These are phyloP conservation scores for Botrytis sinoallii DNA, from an alignment of 2,329 filamentous ascomycete species.

Conservation along the genomic window DNA sequence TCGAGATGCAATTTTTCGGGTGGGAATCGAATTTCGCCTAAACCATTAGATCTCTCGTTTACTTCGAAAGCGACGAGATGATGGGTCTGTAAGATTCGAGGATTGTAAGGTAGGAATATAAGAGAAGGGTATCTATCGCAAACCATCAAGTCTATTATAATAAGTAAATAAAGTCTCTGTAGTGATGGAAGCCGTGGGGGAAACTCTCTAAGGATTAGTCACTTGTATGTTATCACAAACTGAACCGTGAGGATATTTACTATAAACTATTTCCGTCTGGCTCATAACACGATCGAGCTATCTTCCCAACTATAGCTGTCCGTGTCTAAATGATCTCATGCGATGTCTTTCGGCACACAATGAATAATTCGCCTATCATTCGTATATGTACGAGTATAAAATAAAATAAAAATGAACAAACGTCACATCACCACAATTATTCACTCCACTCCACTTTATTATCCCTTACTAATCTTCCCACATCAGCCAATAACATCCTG, in stretches of 20 bases:
- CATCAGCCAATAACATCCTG: not conserved
- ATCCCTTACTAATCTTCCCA: not conserved
- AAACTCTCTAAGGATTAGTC: not conserved
- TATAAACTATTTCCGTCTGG: rapidly evolving
- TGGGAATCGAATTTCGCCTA: not conserved
- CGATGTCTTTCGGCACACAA: not conserved
- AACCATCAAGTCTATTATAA: not conserved
- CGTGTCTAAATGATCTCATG: not conserved
- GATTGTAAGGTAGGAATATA: not conserved
- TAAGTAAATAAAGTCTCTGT: not conserved
- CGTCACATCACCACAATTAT: not conserved
- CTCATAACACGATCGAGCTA: not conserved
- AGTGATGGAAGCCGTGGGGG: not conserved
- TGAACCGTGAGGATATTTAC: not conserved
- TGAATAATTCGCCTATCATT: not conserved
- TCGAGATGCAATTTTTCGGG: not conserved
- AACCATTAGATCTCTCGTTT: not conserved
- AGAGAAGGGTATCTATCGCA: not conserved
- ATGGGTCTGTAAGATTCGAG: not conserved
- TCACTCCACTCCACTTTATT: not conserved
- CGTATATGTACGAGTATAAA: too few relatives aligned
- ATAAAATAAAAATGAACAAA: not conserved
- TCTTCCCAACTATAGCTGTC: not conserved
- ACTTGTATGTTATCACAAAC: not conserved
- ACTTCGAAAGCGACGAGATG: not conserved